Percentiles rank a stretch among this genome's conserved stretches.
Conservation (phyloP, 371 early-diverging fungal species). For the Conidiobolus incongruus region DNA sequence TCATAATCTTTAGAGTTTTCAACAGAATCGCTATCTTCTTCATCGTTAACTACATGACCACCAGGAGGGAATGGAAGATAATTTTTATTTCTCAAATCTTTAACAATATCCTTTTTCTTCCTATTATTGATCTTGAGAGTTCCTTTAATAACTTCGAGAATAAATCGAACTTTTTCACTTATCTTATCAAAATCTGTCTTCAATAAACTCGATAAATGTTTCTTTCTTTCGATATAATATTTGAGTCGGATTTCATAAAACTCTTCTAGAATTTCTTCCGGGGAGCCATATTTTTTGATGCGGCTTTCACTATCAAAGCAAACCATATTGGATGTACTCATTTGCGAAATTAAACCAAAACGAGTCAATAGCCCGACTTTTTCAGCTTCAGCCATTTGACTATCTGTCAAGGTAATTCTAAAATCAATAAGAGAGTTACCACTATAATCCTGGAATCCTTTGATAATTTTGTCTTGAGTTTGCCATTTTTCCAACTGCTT, state of each 20-base stretch:
- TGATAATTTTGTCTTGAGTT: constrained; percentile 11
- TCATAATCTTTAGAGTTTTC: constrained; percentile 44
- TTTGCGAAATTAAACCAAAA: constrained; percentile 52
- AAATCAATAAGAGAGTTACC: constrained; percentile 69
- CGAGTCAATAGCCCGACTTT: constrained; percentile 56
- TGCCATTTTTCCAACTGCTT: constrained; percentile 59
- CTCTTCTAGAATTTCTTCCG: constrained; percentile 77
- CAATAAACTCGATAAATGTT: constrained; percentile 44
- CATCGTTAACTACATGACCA: constrained; percentile 18
- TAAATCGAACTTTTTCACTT: constrained; percentile 88
- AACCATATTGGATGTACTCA: constrained; percentile 85
- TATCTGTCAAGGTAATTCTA: constrained; percentile 43
- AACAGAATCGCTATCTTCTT: constrained; percentile 14
- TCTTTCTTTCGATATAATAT: constrained; percentile 85
- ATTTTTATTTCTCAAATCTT: constrained; percentile 48
- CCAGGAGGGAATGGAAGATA: constrained; percentile 35
- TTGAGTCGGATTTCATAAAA: constrained; percentile 78
- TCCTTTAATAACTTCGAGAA: constrained; percentile 73
- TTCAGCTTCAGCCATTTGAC: constrained; percentile 43
- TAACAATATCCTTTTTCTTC: constrained; percentile 53
- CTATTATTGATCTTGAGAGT: constrained; percentile 72
- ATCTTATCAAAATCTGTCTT: constrained; percentile 49
- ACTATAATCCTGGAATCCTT: constrained; percentile 63
- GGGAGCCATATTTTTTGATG: constrained; percentile 60
- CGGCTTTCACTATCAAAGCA: constrained; percentile 88